Percentiles rank a stretch among this genome's conserved stretches.
These are phyloP conservation scores for Pyrenula aspistea DNA, from an alignment of 495 filamentous ascomycete species.

Conservation along the genomic window DNA sequence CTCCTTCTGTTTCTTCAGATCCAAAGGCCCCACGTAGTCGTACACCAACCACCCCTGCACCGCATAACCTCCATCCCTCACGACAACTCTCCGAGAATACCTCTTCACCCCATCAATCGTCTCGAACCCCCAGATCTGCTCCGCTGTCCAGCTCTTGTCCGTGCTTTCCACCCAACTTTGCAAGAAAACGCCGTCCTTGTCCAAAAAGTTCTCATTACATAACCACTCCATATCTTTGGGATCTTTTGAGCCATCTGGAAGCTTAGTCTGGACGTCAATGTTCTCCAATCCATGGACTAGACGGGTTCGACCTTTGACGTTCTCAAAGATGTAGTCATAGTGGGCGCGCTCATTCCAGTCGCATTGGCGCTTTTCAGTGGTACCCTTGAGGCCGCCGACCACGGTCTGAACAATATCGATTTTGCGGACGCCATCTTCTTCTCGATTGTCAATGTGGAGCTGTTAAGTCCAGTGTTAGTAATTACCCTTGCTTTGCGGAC, in stretches of 20 bases:
- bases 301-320: constrained; percentile 48
- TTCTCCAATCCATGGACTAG: constrained; percentile 30
- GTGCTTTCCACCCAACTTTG: constrained; percentile 35
- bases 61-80: constrained; percentile 52
- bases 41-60: constrained; percentile 58
- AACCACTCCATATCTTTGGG: constrained; percentile 34
- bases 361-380: constrained; percentile 56
- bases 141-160: constrained; percentile 30
- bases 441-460: constrained; percentile 54
- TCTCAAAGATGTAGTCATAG: constrained; percentile 72
- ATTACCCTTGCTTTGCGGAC: constrained; percentile 62
- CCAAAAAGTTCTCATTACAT: constrained; percentile 26
- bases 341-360: constrained; percentile 63
- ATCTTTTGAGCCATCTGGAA: constrained; percentile 24
- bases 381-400: constrained; percentile 64
- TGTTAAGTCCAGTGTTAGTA: constrained; percentile 58
- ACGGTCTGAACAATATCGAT: constrained; percentile 72
- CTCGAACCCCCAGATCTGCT: constrained; percentile 57
- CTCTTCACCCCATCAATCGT: constrained; percentile 45
- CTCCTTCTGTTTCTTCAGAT: background rate
- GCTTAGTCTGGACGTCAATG: constrained; percentile 20
- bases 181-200: constrained; percentile 26
- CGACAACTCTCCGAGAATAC: constrained; percentile 54
- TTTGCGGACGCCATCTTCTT: constrained; percentile 37
- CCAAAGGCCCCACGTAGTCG: constrained; percentile 31